phyloP scores from a whole-genome alignment of 352 stramenopile species.

The Phytophthora vignae region DNA sequence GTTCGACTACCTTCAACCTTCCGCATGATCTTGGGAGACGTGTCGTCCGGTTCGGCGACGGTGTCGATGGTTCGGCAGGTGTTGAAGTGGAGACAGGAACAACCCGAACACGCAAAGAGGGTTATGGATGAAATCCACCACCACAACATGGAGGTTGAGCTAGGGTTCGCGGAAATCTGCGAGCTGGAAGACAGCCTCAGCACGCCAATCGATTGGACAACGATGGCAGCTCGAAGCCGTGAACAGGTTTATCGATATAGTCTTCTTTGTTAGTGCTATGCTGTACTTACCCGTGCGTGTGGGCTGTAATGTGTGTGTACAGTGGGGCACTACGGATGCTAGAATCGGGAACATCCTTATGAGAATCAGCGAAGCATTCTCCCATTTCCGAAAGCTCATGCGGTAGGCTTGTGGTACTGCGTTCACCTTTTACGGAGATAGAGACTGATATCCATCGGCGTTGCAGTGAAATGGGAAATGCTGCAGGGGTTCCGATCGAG shows the following conservation, averaged over 20 bases:
- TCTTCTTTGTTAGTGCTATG: not conserved
- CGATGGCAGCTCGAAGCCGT: constrained; percentile 15
- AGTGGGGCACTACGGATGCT: constrained; percentile 58
- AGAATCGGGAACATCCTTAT: constrained; percentile 54
- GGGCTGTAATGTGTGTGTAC: not conserved
- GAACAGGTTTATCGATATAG: constrained; percentile 35
- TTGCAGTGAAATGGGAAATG: constrained; percentile 87
- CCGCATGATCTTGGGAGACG: constrained; percentile 95
- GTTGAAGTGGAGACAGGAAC: constrained; percentile 48
- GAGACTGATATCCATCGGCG: not conserved
- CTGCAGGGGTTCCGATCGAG: constrained; percentile 93
- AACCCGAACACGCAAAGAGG: constrained; percentile 38
- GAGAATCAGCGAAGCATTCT: constrained; percentile 77
- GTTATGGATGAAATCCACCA: constrained; percentile 47
- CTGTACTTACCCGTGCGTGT: not conserved
- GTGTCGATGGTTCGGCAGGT: constrained; percentile 89
- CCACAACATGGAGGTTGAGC: constrained; percentile 49
- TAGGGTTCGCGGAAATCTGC: constrained; percentile 34
- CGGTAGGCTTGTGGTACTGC: constrained; percentile 47
- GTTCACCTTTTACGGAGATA: not conserved
- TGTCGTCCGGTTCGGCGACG: constrained; percentile 93
- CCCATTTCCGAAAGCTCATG: constrained; percentile 79
- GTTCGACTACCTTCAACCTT: constrained; percentile 77
- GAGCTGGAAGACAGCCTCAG: constrained; percentile 27
- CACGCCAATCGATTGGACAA: constrained; percentile 30